Conservation (phyloP, 2,329 filamentous ascomycete species). For the Didymella arachidicola region DNA sequence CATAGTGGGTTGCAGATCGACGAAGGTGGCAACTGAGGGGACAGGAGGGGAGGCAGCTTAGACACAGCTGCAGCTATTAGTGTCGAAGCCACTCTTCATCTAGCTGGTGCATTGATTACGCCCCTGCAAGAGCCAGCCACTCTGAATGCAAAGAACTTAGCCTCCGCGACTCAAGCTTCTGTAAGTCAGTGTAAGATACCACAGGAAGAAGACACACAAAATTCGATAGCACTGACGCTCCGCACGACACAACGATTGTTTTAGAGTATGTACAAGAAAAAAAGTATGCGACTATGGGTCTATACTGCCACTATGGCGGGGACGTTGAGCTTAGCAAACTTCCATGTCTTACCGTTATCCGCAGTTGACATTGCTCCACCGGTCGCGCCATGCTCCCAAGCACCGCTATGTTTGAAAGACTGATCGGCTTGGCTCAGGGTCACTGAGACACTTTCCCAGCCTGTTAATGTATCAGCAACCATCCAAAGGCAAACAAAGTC, state of each 20-base stretch:
- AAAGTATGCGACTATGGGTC: too few relatives aligned
- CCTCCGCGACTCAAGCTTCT: too few relatives aligned
- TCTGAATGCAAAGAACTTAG: not conserved
- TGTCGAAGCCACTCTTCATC: not conserved
- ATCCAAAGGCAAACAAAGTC: not conserved
- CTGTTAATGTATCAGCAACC: slow-evolving; percentile 10
- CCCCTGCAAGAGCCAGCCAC: not conserved
- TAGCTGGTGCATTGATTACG: not conserved
- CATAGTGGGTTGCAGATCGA: not conserved
- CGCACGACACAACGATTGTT: not conserved
- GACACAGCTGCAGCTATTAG: not conserved
- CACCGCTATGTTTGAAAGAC: slow-evolving; percentile 26
- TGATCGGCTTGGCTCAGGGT: slow-evolving; percentile 24
- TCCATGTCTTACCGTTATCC: slow-evolving; percentile 32
- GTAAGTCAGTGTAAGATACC: too few relatives aligned
- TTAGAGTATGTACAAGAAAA: not conserved
- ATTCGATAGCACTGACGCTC: not conserved
- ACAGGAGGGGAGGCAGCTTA: not conserved
- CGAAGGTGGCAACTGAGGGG: not conserved
- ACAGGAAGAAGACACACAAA: not conserved
- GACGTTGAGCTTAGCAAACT: slow-evolving; percentile 21
- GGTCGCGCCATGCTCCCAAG: slow-evolving; percentile 26
- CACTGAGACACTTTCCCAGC: slow-evolving; percentile 31
- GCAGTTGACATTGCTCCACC: slow-evolving; percentile 31
- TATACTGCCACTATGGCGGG: slow-evolving; percentile 4